These are phyloP conservation scores for Sugiyamaella xylanicola DNA, from an alignment of 1,139 yeast genomes.

Conservation along the genomic window DNA sequence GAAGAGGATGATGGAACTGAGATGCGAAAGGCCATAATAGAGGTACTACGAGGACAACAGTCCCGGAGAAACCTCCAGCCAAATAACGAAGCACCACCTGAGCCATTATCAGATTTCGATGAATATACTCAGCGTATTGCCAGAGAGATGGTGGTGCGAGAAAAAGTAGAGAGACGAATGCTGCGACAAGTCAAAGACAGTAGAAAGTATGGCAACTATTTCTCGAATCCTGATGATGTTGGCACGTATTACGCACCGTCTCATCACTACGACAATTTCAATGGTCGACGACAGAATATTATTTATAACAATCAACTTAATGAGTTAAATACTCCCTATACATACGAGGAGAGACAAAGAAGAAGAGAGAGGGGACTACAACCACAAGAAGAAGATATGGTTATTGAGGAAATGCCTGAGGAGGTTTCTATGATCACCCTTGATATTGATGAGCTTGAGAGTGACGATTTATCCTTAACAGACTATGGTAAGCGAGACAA, in stretches of 20 bases:
- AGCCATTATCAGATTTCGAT: constrained; percentile 44
- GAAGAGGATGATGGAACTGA: constrained; percentile 37
- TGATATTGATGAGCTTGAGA: constrained; percentile 33
- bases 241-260: constrained; percentile 31
- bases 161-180: constrained; percentile 33
- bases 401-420: constrained; percentile 23
- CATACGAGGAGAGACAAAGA: constrained; percentile 30
- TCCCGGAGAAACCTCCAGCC: constrained; percentile 9
- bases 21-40: constrained; percentile 26
- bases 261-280: constrained; percentile 36
- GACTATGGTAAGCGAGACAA: constrained; percentile 17
- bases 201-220: constrained; percentile 36
- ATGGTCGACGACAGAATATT: constrained; percentile 37
- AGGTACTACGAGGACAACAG: constrained; percentile 31
- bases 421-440: constrained; percentile 33
- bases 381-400: constrained; percentile 18
- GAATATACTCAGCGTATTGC: constrained; percentile 43
- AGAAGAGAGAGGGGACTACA: constrained; percentile 13
- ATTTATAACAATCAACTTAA: constrained; percentile 36
- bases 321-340: constrained; percentile 32
- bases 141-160: constrained; percentile 41
- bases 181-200: constrained; percentile 28
- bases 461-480: constrained; percentile 28
- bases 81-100: constrained; percentile 11
- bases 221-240: constrained; percentile 25